Base-by-base conservation (phyloP, 352 stramenopile genomes). In the Elongisporangium undulatum region DNA sequence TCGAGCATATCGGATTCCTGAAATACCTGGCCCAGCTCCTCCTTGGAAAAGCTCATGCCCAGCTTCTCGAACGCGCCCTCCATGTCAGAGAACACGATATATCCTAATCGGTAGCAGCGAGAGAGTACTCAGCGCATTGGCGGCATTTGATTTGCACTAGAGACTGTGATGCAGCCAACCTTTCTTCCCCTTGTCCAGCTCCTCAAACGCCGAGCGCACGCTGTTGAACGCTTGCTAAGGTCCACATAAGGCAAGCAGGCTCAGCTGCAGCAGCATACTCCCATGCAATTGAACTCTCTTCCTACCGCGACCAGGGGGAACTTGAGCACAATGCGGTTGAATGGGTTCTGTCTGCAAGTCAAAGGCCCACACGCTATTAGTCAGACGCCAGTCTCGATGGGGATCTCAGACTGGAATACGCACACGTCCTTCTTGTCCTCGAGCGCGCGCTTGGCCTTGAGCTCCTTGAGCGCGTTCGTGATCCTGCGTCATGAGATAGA, bases 1-100 rank as follows among this genome's bases (percentile, higher is more conserved):
- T 94, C 77, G 56, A 80, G 72, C 79, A 96, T 90, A 58, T 96
- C 87, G 26, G 86, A 92, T 57, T 94, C 86, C 49, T 89, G 64
- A 53, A 92, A 90, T 16, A 90, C 79, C 56, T 92, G 78, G 4
- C 71, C 52, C 54, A 91, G 84, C 55, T 94, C 85, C 24, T 89
- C 81, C 20, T 74, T 66, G 20, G 82, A 88, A 51, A 92, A 91
- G 34, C 79, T 88, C 23, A 86, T 72, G 13, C 80, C 85, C 0
- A 94, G 74, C n/a, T 83, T 79, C 67, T 88, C 79, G 59, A 94
- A 90, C 6, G 84, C 81, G 16, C 72, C 71, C 34, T 84, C 77
- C 34, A 94, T 71, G 61, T 92, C 85, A 13, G 66, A 61, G 62
- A 84, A 94, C 52, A 88, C 81, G 23, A 94, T 94, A 57, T 85